Evolutionary conservation across 805 yeast genomes (phyloP).

Genomic region (Hanseniaspora mollemarum): DNA sequence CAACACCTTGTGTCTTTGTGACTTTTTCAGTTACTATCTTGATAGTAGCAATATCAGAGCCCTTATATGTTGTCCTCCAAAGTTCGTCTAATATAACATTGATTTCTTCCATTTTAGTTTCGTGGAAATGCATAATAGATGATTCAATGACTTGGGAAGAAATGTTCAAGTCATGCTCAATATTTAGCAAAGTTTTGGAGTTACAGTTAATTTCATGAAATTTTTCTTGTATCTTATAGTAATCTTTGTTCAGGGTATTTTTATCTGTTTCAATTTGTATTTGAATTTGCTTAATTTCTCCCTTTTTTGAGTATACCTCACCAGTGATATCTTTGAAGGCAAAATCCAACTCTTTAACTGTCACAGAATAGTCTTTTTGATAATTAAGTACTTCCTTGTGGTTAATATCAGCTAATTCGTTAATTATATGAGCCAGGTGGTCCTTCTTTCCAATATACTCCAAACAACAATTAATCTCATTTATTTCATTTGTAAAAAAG

Average conservation of each 20-base stretch:
- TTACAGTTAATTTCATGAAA: conserved; percentile 23
- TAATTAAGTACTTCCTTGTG: conserved; percentile 47
- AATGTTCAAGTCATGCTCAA: conserved; percentile 49
- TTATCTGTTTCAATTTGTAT: conserved; percentile 46
- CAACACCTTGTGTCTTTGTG: conserved; percentile 31
- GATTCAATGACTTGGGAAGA: conserved; percentile 78
- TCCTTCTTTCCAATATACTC: conserved; percentile 44
- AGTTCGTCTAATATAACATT: conserved; percentile 77
- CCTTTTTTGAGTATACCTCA: conserved; percentile 61
- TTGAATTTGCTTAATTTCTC: conserved; percentile 74
- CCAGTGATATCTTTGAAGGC: conserved; percentile 47
- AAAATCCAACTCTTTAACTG: conserved; percentile 40
- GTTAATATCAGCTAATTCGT: conserved; percentile 39
- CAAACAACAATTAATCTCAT: conserved; percentile 29
- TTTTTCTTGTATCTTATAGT: conserved; percentile 48
- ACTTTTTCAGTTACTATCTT: conserved; percentile 70
- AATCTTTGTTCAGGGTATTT: conserved; percentile 52
- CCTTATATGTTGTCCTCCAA: conserved; percentile 90
- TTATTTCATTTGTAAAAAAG: conserved; percentile 52
- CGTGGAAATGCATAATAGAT: conserved; percentile 88
- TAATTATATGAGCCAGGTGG: conserved; percentile 40
- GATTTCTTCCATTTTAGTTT: conserved; percentile 83
- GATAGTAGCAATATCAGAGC: conserved; percentile 89
- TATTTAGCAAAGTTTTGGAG: conserved; percentile 7
- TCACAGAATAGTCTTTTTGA: conserved; percentile 49